A percentile compares a stretch with the other conserved stretches of the same genome.
phyloP scores from a whole-genome alignment of 805 yeast genomes.

The Lachancea nothofagi region DNA sequence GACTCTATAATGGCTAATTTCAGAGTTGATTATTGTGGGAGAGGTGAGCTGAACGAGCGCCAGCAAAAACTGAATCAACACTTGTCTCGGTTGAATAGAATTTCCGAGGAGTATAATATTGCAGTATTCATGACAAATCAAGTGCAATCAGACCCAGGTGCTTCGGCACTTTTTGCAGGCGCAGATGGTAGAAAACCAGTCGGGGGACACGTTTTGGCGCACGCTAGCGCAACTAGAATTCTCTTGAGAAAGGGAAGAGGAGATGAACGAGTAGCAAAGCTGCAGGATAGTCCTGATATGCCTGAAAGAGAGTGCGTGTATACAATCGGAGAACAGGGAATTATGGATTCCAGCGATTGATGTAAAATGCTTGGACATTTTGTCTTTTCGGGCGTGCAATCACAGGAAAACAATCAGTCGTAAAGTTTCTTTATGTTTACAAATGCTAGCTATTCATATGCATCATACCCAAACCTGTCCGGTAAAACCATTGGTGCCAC shows the following conservation, averaged over 20 bases:
- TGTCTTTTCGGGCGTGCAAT: too few species aligned
- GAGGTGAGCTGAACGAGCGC: constrained; percentile 72
- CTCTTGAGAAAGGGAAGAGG: constrained; percentile 71
- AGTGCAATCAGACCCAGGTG: constrained; percentile 82
- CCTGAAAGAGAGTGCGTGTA: constrained; percentile 77
- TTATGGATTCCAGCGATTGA: constrained; percentile 43
- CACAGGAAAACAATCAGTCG: neutral
- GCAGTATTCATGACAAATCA: constrained; percentile 74
- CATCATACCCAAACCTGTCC: constrained; percentile 60
- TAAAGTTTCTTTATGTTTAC: neutral
- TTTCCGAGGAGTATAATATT: constrained; percentile 73
- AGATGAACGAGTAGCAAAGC: constrained; percentile 73
- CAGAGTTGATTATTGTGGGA: constrained; percentile 71
- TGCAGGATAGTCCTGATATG: constrained; percentile 77
- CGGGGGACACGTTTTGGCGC: constrained; percentile 79
- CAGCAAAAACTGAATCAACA: constrained; percentile 66
- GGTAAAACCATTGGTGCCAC: constrained; percentile 89
- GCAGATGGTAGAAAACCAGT: constrained; percentile 83
- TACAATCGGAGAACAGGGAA: constrained; percentile 63
- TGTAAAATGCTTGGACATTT: neutral
- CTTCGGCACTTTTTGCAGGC: constrained; percentile 68
- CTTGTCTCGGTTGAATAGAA: constrained; percentile 45
- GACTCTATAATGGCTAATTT: constrained; percentile 79
- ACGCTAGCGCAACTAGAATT: constrained; percentile 73
- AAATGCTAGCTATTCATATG: constrained; percentile 12